These are phyloP conservation scores for Alternaria sp. DNA, from an alignment of 2,329 filamentous ascomycete genomes.

Conservation along the genomic window DNA sequence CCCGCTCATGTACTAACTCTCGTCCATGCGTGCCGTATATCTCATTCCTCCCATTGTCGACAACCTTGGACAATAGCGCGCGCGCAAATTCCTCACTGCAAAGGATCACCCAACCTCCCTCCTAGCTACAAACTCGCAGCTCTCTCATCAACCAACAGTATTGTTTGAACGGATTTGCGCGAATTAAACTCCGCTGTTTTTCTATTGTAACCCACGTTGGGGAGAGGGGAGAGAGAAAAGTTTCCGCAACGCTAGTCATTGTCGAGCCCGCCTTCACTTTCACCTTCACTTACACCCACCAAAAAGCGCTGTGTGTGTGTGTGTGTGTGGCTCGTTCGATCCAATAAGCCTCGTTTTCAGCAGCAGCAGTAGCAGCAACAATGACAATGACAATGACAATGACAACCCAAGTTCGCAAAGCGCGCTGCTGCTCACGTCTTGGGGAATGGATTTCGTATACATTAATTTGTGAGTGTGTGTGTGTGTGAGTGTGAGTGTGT, in stretches of 20 bases:
- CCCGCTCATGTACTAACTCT: background rate
- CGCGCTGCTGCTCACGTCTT: background rate
- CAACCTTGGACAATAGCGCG: slow-evolving; percentile 8
- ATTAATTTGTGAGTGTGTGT: background rate
- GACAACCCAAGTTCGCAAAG: background rate
- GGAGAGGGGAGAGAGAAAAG: background rate
- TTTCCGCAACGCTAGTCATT: background rate
- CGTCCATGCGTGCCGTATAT: background rate
- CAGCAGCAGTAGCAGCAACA: background rate
- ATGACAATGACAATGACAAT: background rate
- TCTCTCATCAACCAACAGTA: background rate
- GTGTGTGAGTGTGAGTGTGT: background rate
- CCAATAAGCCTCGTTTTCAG: background rate
- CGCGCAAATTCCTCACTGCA: background rate
- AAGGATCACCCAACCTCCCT: too few relatives aligned
- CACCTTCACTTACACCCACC: slow-evolving; percentile 4
- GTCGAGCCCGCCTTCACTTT: background rate
- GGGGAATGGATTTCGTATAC: slow-evolving; percentile 3
- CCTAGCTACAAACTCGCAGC: background rate
- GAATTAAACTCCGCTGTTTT: background rate
- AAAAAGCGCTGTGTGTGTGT: background rate
- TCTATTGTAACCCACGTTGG: slow-evolving; percentile 7
- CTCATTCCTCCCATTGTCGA: slow-evolving; percentile 13
- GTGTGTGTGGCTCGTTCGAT: background rate
- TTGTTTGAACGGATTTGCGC: slow-evolving; percentile 1